Percentiles rank a stretch among this genome's conserved stretches.
Conservation (phyloP, 441 rosid species). For the Pelargonium fulgidum region DNA sequence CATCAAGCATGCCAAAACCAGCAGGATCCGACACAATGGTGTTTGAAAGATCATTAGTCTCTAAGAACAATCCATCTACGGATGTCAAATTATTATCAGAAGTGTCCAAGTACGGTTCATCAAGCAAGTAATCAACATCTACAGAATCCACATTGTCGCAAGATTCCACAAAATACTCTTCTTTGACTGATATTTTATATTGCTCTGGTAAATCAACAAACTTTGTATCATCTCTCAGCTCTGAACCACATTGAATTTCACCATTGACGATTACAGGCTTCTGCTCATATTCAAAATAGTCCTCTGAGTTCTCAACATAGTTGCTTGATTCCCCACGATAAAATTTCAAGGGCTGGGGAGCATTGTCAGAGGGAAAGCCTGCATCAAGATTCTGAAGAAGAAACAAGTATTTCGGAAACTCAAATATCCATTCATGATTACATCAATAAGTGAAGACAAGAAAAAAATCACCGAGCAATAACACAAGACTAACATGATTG, state of each 20-base stretch:
- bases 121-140: conserved; percentile 35
- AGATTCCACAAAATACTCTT: conserved; percentile 37
- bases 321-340: conserved; percentile 58
- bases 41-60: conserved; percentile 57
- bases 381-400: conserved; percentile 39
- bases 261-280: conserved; percentile 35
- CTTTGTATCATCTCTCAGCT: conserved; percentile 33
- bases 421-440: no score
- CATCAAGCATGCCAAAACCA: conserved; percentile 53
- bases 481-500: no score
- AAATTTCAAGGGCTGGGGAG: conserved; percentile 31
- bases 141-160: conserved; percentile 30
- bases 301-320: conserved; percentile 35
- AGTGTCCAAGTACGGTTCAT: conserved; percentile 48
- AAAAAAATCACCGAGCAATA: no score
- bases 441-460: no score
- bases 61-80: conserved; percentile 49
- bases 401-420: neutral
- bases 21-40: conserved; percentile 31
- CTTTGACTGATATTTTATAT: conserved; percentile 35
- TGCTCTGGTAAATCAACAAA: conserved; percentile 37
- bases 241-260: conserved; percentile 28
- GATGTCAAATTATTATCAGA: conserved; percentile 31
- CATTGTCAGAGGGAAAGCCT: conserved; percentile 35
- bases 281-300: conserved; percentile 36